Evolutionary conservation across 179 eudicot genomes (phyloP).

Genomic region (Vitellaria paradoxa): DNA sequence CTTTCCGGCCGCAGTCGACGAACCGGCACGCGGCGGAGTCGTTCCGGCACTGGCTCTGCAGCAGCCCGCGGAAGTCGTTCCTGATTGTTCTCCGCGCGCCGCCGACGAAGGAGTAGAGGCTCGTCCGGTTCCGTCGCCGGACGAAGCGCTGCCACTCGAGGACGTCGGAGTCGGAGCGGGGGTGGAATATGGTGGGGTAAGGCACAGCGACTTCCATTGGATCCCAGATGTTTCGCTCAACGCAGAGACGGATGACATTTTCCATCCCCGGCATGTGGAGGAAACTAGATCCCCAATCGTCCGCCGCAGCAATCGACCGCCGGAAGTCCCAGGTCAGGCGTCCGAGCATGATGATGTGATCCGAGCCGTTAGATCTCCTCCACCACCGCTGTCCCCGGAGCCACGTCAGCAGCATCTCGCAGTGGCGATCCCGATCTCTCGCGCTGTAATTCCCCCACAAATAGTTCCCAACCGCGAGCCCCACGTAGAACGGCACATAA

Average conservation of each 20-base stretch:
- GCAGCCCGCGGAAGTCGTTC: slow-evolving; percentile 53
- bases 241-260: slow-evolving; percentile 56
- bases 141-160: slow-evolving; percentile 58
- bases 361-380: slow-evolving; percentile 62
- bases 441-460: slow-evolving; percentile 45
- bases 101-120: slow-evolving; percentile 63
- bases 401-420: slow-evolving; percentile 51
- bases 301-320: slow-evolving; percentile 27
- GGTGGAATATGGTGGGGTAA: slow-evolving; percentile 87
- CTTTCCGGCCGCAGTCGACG: slow-evolving; percentile 53
- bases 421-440: slow-evolving; percentile 54
- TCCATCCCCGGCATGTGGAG: slow-evolving; percentile 50
- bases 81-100: slow-evolving; percentile 49
- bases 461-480: slow-evolving; percentile 58
- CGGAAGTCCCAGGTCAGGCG: slow-evolving; percentile 86
- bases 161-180: slow-evolving; percentile 39
- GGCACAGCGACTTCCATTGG: slow-evolving; percentile 69
- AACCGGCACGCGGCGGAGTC: slow-evolving; percentile 43
- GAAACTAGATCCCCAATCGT: slow-evolving; percentile 69
- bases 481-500: slow-evolving; percentile 79
- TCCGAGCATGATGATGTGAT: slow-evolving; percentile 73
- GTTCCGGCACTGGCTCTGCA: slow-evolving; percentile 50
- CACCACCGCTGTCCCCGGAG: slow-evolving; percentile 36
- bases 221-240: slow-evolving; percentile 68
- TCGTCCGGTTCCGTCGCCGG: slow-evolving; percentile 33